Evolutionary conservation across 2,329 filamentous ascomycete genomes (phyloP).

Genomic region (Penicillium sp.): DNA sequence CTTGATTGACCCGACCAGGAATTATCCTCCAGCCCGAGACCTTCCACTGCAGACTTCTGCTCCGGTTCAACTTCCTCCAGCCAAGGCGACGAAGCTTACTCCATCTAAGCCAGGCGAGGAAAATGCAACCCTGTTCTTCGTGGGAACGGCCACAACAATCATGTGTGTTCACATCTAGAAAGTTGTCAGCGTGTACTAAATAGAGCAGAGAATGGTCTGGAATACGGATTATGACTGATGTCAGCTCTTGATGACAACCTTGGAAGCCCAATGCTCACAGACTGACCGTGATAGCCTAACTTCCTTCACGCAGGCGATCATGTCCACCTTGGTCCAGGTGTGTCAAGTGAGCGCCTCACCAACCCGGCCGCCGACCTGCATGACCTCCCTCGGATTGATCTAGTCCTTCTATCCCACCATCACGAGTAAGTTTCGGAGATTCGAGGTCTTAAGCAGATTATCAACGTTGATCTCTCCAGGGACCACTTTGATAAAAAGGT

Average conservation of each 20-base stretch:
- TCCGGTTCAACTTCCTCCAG: constrained; percentile 40
- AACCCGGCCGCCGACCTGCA: constrained; percentile 62
- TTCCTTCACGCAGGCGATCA: constrained; percentile 67
- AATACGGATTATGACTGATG: constrained; percentile 44
- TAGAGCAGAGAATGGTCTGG: constrained; percentile 40
- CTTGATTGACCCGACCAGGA: constrained; percentile 38
- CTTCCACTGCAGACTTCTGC: constrained; percentile 23
- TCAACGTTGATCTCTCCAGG: too few relatives aligned
- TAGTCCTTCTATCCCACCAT: constrained; percentile 63
- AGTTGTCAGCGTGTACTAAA: constrained; percentile 3
- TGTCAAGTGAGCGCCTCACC: constrained; percentile 55
- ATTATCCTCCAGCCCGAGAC: constrained; percentile 43
- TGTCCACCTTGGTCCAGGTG: constrained; percentile 65
- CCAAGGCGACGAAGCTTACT: constrained; percentile 49
- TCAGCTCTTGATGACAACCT: constrained; percentile 8
- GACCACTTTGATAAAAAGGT: constrained; percentile 55
- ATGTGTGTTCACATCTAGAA: constrained; percentile 23
- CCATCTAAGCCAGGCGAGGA: constrained; percentile 36
- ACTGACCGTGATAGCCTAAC: constrained; percentile 49
- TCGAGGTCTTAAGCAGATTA: too few relatives aligned
- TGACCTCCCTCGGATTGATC: constrained; percentile 59
- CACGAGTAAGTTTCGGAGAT: constrained; percentile 47
- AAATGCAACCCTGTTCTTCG: constrained; percentile 42
- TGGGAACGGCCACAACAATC: constrained; percentile 44
- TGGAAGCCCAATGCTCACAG: background rate